These are phyloP conservation scores for Lactarius tabidus DNA, from an alignment of 768 basidiomycete species.

Conservation along the genomic window DNA sequence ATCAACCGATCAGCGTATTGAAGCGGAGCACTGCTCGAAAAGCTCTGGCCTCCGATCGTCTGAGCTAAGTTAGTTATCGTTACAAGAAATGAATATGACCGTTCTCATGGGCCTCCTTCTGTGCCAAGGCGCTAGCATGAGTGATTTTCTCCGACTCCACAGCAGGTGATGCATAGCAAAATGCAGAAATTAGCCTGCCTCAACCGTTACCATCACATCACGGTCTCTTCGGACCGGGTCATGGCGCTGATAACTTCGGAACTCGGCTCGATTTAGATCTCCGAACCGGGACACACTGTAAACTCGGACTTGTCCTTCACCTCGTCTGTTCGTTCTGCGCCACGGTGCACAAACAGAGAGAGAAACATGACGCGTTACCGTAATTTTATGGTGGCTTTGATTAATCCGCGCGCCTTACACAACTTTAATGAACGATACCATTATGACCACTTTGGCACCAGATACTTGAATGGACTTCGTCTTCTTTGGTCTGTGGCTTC, in stretches of 20 bases:
- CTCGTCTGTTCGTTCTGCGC: neutral
- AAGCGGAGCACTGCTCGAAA: neutral
- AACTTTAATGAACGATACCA: neutral
- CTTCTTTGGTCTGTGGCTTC: neutral
- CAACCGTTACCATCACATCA: too few species aligned
- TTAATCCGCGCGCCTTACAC: neutral
- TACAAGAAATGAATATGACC: neutral
- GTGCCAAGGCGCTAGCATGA: neutral
- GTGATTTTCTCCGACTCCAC: neutral
- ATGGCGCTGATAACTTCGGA: neutral
- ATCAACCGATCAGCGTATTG: neutral
- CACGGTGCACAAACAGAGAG: neutral
- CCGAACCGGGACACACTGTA: neutral
- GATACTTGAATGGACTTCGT: neutral
- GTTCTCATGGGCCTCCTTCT: neutral
- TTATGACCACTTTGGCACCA: neutral
- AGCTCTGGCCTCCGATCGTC: neutral
- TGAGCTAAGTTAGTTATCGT: neutral
- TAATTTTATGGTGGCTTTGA: neutral
- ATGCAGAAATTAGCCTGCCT: neutral
- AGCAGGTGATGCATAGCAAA: neutral
- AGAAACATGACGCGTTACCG: neutral
- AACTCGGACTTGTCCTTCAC: neutral
- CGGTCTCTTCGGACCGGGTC: neutral
- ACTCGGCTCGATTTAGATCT: neutral